Percentiles rank a stretch among this genome's conserved stretches.
Evolutionary conservation across 495 filamentous ascomycete genomes (phyloP).

Genomic region (Cryomyces antarcticus): DNA sequence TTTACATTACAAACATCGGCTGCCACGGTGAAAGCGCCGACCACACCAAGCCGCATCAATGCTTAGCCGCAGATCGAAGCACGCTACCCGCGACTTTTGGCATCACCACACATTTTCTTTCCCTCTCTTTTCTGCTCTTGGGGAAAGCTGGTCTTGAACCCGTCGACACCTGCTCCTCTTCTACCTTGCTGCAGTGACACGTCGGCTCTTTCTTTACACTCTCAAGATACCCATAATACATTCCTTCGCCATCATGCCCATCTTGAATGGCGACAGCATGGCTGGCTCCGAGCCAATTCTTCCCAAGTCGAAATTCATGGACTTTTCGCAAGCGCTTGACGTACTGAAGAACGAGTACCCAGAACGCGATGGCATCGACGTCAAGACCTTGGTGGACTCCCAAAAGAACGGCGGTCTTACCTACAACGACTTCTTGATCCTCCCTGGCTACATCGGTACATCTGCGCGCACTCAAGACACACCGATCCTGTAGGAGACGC

Average conservation of each 20-base stretch:
- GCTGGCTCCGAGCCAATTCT: constrained; percentile 13
- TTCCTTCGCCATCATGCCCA: constrained; percentile 37
- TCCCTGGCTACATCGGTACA: constrained; percentile 46
- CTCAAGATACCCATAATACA: constrained; percentile 10
- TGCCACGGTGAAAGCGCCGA: too few species aligned
- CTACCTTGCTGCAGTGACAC: neutral
- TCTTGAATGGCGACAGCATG: constrained; percentile 39
- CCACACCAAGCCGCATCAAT: too few species aligned
- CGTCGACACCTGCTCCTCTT: constrained; percentile 24
- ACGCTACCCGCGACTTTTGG: neutral
- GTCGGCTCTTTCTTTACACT: constrained; percentile 11
- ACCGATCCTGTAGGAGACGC: neutral
- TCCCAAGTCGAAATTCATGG: constrained; percentile 18
- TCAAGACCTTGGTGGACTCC: constrained; percentile 66
- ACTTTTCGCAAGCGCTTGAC: constrained; percentile 52
- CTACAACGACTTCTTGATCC: constrained; percentile 53
- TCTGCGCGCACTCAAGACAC: neutral
- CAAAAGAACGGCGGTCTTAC: constrained; percentile 78
- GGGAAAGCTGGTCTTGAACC: constrained; percentile 34
- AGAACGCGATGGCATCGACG: constrained; percentile 63
- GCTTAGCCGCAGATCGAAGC: too few species aligned
- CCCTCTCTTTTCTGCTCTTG: constrained; percentile 29
- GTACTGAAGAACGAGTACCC: constrained; percentile 53
- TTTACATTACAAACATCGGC: too few species aligned
- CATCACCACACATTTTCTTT: neutral